phyloP scores from a whole-genome alignment of 2,329 filamentous ascomycete genomes.

The Aschersonia sp. region DNA sequence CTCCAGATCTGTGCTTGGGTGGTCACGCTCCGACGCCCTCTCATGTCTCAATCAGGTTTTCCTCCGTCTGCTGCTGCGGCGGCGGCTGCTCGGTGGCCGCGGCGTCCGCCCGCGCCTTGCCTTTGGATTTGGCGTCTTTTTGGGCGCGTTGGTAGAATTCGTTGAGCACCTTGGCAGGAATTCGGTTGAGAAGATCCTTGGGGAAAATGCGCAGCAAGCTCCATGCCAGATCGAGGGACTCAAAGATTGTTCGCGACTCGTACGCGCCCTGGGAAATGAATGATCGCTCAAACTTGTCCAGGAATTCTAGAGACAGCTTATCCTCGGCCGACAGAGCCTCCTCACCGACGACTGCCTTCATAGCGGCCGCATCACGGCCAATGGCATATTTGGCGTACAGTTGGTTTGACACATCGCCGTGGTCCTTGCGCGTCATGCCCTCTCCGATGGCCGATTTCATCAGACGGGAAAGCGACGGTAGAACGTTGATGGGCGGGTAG shows the following conservation, averaged over 20 bases:
- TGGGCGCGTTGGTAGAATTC: conserved; percentile 66
- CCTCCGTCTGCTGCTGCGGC: conserved; percentile 28
- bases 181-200: conserved; percentile 94
- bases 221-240: conserved; percentile 93
- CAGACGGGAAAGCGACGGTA: conserved; percentile 93
- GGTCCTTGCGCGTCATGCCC: conserved; percentile 89
- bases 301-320: conserved; percentile 93
- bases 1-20: not conserved
- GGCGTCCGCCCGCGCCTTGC: conserved; percentile 34
- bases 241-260: conserved; percentile 80
- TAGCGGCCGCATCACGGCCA: conserved; percentile 90
- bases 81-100: conserved; percentile 18
- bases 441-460: conserved; percentile 99
- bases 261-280: conserved; percentile 91
- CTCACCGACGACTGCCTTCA: conserved; percentile 99
- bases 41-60: conserved; percentile 47
- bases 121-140: conserved; percentile 48
- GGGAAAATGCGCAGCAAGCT: conserved; percentile 92
- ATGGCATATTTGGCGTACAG: conserved; percentile 99
- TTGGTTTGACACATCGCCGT: conserved; percentile 98
- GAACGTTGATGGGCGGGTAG: conserved; percentile 96
- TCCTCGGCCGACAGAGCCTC: conserved; percentile 91
- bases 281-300: conserved; percentile 94
- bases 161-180: conserved; percentile 68
- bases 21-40: not conserved